Conservation (phyloP, 1,284 basidiomycete species). For the Pascua sp. region DNA sequence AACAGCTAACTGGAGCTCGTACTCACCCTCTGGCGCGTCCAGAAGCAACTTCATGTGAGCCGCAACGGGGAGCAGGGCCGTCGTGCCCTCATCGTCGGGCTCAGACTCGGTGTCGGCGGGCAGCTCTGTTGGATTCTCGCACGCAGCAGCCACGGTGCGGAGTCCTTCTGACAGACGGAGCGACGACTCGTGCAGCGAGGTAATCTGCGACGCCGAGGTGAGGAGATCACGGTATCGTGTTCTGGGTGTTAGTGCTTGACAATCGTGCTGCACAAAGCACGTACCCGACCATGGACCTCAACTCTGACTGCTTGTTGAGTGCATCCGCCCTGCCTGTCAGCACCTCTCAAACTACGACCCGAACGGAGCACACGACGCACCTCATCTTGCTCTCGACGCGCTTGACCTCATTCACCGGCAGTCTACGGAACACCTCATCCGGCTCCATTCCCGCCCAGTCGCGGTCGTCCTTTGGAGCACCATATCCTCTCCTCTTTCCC, state of each 20-base stretch:
- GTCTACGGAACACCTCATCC: constrained; percentile 72
- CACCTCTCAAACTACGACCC: not conserved
- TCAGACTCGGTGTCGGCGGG: constrained; percentile 14
- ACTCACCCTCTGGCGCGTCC: constrained; percentile 70
- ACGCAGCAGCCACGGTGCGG: constrained; percentile 34
- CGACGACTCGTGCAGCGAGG: constrained; percentile 55
- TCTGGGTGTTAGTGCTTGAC: constrained; percentile 50
- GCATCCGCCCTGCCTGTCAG: constrained; percentile 60
- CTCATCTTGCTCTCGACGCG: constrained; percentile 66
- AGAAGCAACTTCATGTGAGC: constrained; percentile 82
- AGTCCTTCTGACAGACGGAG: constrained; percentile 50
- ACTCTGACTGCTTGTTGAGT: constrained; percentile 83
- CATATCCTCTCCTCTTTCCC: too few relatives aligned
- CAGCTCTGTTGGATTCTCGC: constrained; percentile 34
- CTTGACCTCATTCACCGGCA: constrained; percentile 71
- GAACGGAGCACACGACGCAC: constrained; percentile 36
- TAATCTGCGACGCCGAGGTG: constrained; percentile 83
- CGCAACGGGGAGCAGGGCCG: constrained; percentile 68
- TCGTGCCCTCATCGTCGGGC: constrained; percentile 46
- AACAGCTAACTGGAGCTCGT: too few relatives aligned
- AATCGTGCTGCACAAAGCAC: constrained; percentile 41
- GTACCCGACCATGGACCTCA: constrained; percentile 92
- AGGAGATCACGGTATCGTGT: constrained; percentile 91
- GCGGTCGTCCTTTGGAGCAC: constrained; percentile 2
- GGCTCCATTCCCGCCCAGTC: constrained; percentile 58